Conservation (phyloP, 164 flowering plant species). For the Sextonia rubra region DNA sequence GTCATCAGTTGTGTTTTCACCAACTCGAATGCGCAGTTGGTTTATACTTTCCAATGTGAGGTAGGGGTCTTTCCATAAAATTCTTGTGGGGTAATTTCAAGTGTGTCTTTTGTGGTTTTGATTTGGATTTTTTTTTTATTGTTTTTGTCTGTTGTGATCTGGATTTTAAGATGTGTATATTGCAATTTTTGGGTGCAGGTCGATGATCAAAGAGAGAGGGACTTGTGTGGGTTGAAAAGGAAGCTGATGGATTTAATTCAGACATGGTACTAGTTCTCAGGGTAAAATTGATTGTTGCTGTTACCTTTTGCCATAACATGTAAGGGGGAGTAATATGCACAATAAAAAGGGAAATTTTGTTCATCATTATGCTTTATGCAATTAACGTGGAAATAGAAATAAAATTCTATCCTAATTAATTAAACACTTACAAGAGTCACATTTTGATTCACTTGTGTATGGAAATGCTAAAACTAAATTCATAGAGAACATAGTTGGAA, state of each 20-base stretch:
- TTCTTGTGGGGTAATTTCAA: no score
- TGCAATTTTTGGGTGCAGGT: conserved; percentile 1
- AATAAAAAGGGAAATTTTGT: no score
- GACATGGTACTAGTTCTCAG: background rate
- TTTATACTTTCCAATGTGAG: conserved; percentile 38
- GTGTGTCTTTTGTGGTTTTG: no score
- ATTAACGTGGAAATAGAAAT: no score
- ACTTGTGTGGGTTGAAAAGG: conserved; percentile 7
- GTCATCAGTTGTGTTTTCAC: conserved; percentile 32
- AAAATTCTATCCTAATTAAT: no score
- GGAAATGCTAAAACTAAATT: no score
- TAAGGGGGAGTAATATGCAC: no score
- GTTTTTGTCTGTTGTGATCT: background rate
- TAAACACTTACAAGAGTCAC: no score
- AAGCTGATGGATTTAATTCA: conserved; percentile 5
- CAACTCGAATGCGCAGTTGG: conserved; percentile 19
- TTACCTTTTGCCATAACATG: no score
- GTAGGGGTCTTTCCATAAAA: conserved; percentile 13
- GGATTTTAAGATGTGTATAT: background rate
- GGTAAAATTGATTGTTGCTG: background rate
- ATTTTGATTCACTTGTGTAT: no score
- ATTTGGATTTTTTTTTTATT: background rate
- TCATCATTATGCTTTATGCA: no score
- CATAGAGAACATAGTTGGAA: no score
- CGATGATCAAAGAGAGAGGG: background rate